Evolutionary conservation across 345 rosid species (phyloP).

Genomic region (Ceriops tagal): DNA sequence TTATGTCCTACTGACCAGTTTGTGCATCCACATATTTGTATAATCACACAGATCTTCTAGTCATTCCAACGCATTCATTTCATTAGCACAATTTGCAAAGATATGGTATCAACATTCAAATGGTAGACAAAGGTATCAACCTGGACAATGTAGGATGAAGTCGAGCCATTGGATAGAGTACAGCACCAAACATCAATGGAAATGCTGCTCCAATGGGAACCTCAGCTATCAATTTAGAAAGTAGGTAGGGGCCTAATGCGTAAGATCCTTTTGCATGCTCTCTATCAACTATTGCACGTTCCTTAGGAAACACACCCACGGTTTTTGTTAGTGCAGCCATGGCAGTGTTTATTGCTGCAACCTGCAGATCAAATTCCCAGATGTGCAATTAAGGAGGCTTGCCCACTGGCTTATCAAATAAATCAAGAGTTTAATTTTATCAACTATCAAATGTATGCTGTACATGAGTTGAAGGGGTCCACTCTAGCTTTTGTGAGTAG

Average conservation of each 20-base stretch:
- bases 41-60: too few relatives aligned
- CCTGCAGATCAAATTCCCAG: slow-evolving; percentile 42
- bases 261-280: slow-evolving; percentile 93
- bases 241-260: slow-evolving; percentile 81
- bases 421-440: neutral
- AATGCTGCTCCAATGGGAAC: slow-evolving; percentile 92
- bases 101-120: slow-evolving; percentile 6
- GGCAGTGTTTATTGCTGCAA: slow-evolving; percentile 95
- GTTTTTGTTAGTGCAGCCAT: slow-evolving; percentile 99
- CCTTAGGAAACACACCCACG: slow-evolving; percentile 95
- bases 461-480: too few relatives aligned
- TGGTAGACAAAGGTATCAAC: slow-evolving; percentile 29
- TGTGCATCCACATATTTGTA: too few relatives aligned
- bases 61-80: too few relatives aligned
- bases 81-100: neutral
- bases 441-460: too few relatives aligned
- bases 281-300: slow-evolving; percentile 88
- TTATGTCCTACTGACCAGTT: too few relatives aligned
- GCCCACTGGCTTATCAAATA: neutral
- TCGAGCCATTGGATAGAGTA: slow-evolving; percentile 90
- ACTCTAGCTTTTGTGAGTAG: too few relatives aligned
- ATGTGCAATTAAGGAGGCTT: neutral
- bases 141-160: slow-evolving; percentile 82
- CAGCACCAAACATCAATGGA: slow-evolving; percentile 92
- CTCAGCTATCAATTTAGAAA: slow-evolving; percentile 90